A percentile compares a stretch with the other conserved stretches of the same genome.
These are phyloP conservation scores for Guyanaporus albipodus DNA, from an alignment of 768 basidiomycete genomes.

Conservation along the genomic window DNA sequence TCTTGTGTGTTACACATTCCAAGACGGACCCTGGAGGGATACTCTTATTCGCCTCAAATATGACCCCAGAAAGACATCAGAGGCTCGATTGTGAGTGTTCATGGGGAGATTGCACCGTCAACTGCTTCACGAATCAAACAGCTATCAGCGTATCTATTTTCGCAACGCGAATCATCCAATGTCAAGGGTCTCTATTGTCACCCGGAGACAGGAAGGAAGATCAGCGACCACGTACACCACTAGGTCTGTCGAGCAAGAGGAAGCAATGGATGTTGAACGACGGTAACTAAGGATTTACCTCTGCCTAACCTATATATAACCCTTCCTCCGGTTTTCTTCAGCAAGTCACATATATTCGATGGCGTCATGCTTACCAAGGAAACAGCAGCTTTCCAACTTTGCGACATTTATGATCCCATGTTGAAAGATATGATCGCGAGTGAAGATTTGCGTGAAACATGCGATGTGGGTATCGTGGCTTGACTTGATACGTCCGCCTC, in stretches of 20 bases:
- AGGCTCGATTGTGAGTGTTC: constrained; percentile 68
- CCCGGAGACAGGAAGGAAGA: constrained; percentile 52
- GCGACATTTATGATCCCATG: constrained; percentile 87
- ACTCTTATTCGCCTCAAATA: constrained; percentile 83
- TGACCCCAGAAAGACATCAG: constrained; percentile 75
- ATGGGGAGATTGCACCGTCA: background rate
- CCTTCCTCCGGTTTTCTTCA: constrained; percentile 18
- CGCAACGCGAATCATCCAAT: constrained; percentile 83
- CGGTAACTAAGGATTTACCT: constrained; percentile 21
- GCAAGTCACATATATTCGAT: constrained; percentile 84
- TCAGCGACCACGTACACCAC: constrained; percentile 21
- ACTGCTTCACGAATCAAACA: constrained; percentile 31
- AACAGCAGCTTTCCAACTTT: constrained; percentile 90
- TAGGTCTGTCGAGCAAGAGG: constrained; percentile 33
- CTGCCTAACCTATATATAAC: background rate
- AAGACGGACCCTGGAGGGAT: constrained; percentile 93
- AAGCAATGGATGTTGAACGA: constrained; percentile 29
- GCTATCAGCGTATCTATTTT: constrained; percentile 91
- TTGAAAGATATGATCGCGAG: constrained; percentile 77
- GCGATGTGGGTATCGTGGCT: constrained; percentile 54
- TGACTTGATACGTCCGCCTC: background rate
- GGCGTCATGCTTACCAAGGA: constrained; percentile 76
- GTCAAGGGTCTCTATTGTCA: constrained; percentile 69
- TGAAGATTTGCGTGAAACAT: constrained; percentile 62
- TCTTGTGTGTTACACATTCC: constrained; percentile 80